phyloP scores from a whole-genome alignment of 345 rosid species.

The Arabidopsis suecica region DNA sequence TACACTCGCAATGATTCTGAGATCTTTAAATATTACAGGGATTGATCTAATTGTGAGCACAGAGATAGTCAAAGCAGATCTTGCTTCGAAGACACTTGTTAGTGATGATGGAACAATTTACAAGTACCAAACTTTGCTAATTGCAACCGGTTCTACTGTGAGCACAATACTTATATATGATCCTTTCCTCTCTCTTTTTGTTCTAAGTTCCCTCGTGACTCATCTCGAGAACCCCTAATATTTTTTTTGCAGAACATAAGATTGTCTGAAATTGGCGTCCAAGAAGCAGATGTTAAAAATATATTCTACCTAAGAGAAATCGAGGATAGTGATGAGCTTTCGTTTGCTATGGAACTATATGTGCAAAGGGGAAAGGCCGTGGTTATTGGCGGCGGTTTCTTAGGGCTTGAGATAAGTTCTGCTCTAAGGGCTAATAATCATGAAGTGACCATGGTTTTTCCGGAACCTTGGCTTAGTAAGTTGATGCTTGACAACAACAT shows the following conservation, averaged over 20 bases:
- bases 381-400: conserved; percentile 86
- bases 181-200: neutral
- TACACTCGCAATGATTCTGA: neutral
- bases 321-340: conserved; percentile 32
- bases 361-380: conserved; percentile 68
- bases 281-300: conserved; percentile 26
- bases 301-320: conserved; percentile 36
- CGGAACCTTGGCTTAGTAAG: conserved; percentile 45
- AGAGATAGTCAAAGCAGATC: conserved; percentile 77
- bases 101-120: conserved; percentile 60
- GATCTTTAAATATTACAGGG: conserved; percentile 42
- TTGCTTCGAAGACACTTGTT: conserved; percentile 60
- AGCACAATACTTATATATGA: neutral
- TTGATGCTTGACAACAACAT: conserved; percentile 17
- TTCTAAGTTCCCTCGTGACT: conserved; percentile 1
- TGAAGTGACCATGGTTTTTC: conserved; percentile 70
- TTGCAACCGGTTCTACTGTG: conserved; percentile 78
- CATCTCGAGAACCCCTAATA: neutral
- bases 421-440: conserved; percentile 60
- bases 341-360: conserved; percentile 1
- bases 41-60: conserved; percentile 74
- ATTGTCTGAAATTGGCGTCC: conserved; percentile 35
- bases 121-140: conserved; percentile 64
- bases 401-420: conserved; percentile 77
- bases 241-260: neutral